A percentile compares a stretch with the other conserved stretches of the same genome.
phyloP scores from a whole-genome alignment of 1,139 yeast species.

The Diutina siamensis region DNA sequence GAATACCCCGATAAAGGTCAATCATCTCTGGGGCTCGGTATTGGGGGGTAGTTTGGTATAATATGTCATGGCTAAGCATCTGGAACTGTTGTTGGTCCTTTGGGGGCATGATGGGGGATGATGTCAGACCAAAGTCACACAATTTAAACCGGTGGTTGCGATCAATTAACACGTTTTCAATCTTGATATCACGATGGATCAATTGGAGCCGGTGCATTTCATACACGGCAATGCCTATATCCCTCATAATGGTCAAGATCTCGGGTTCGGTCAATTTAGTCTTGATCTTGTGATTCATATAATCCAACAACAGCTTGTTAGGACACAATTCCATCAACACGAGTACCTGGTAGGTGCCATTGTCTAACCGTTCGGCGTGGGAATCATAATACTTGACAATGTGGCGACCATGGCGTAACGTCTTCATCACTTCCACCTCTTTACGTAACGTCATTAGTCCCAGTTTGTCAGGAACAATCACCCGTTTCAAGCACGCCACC shows the following conservation, averaged over 20 bases:
- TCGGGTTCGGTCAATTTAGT: constrained; percentile 53
- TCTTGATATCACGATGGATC: constrained; percentile 79
- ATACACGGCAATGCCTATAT: constrained; percentile 54
- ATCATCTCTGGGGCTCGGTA: constrained; percentile 96
- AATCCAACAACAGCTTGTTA: constrained; percentile 58
- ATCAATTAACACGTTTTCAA: constrained; percentile 85
- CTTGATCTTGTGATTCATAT: constrained; percentile 59
- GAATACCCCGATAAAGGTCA: constrained; percentile 70
- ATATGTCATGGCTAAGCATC: constrained; percentile 66
- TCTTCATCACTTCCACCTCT: constrained; percentile 76
- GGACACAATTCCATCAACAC: constrained; percentile 74
- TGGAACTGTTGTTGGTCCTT: constrained; percentile 53
- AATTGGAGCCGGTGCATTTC: constrained; percentile 58
- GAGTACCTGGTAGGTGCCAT: constrained; percentile 57
- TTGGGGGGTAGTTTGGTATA: constrained; percentile 94
- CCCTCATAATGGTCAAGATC: constrained; percentile 54
- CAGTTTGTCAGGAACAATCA: constrained; percentile 58
- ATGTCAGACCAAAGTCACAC: constrained; percentile 93
- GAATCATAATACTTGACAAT: constrained; percentile 67
- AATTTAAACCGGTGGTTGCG: constrained; percentile 63
- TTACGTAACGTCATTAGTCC: constrained; percentile 55
- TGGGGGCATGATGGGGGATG: constrained; percentile 57
- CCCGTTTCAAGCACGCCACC: constrained; percentile 62
- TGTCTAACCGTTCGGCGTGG: constrained; percentile 54
- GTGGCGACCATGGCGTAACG: constrained; percentile 40